A percentile compares a stretch with the other conserved stretches of the same genome.
phyloP scores from a whole-genome alignment of 179 eudicot genomes.

The Beta lomatogona region DNA sequence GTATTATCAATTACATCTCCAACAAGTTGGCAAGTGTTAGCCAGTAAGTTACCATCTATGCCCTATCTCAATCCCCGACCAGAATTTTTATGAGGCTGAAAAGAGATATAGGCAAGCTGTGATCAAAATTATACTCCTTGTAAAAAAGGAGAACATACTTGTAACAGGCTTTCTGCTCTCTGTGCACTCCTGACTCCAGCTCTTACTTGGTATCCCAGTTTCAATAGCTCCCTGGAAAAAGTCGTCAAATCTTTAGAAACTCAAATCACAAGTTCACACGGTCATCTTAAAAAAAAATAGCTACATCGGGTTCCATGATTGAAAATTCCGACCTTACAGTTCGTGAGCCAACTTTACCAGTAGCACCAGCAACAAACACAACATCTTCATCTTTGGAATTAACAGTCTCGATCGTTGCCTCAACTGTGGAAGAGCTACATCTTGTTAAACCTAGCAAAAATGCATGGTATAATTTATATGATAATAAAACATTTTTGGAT shows the following conservation, averaged over 20 bases:
- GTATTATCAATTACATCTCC: neutral
- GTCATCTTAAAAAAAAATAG: neutral
- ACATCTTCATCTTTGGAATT: constrained; percentile 49
- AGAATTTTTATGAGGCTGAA: neutral
- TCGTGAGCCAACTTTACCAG: constrained; percentile 93
- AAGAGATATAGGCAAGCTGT: neutral
- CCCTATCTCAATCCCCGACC: neutral
- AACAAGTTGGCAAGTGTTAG: neutral
- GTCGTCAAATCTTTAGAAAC: constrained; percentile 10
- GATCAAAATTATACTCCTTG: neutral
- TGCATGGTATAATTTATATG: constrained; percentile 8
- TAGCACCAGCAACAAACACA: constrained; percentile 92
- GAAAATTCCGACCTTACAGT: constrained; percentile 63
- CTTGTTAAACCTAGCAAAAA: constrained; percentile 43
- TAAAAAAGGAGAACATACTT: constrained; percentile 46
- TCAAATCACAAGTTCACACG: neutral
- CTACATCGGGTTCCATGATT: neutral
- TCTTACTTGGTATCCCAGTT: constrained; percentile 75
- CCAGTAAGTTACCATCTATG: neutral
- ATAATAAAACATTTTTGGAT: neutral
- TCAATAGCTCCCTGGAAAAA: constrained; percentile 81
- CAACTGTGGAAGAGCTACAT: constrained; percentile 39
- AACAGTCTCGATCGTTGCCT: constrained; percentile 36
- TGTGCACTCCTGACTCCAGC: constrained; percentile 87
- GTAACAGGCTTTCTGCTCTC: constrained; percentile 70